These are phyloP conservation scores for Sclerotinia glacialis DNA, from an alignment of 2,329 filamentous ascomycete species.

Conservation along the genomic window DNA sequence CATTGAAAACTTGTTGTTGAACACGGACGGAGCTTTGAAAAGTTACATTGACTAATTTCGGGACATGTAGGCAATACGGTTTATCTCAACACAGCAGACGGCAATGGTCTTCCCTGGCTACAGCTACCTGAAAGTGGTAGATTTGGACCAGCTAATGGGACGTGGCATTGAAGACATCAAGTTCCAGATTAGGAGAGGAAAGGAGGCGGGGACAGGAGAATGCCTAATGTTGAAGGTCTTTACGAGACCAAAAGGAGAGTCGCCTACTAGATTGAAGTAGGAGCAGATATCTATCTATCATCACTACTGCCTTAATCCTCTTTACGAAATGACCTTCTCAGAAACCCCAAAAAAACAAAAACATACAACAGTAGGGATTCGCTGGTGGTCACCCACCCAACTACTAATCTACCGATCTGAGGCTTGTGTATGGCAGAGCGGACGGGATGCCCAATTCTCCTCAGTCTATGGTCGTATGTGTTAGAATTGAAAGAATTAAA, in stretches of 20 bases:
- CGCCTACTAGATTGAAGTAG: too few species aligned
- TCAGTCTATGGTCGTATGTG: too few species aligned
- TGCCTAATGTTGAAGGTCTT: not conserved
- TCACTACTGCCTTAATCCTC: too few species aligned
- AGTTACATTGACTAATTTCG: slow-evolving; percentile 55
- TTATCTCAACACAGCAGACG: slow-evolving; percentile 32
- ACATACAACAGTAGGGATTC: slow-evolving; percentile 12
- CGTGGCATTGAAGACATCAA: not conserved
- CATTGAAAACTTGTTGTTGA: not conserved
- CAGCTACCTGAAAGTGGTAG: slow-evolving; percentile 14
- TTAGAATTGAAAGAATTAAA: accelerated
- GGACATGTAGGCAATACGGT: slow-evolving; percentile 47
- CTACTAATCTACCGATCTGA: slow-evolving; percentile 15
- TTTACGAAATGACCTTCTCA: not conserved
- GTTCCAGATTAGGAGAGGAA: not conserved
- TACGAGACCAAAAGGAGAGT: not conserved
- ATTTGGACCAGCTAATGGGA: slow-evolving; percentile 14
- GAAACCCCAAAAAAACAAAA: not conserved
- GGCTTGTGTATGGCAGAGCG: slow-evolving; percentile 18
- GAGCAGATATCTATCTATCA: too few species aligned
- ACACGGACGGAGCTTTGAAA: slow-evolving; percentile 51
- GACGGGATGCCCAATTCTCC: slow-evolving; percentile 14
- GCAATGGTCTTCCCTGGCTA: slow-evolving; percentile 24
- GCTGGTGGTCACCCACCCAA: slow-evolving; percentile 15
- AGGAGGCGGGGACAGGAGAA: not conserved